Evolutionary conservation across 352 stramenopile species (phyloP).

Genomic region (Phytophthora hybrid): DNA sequence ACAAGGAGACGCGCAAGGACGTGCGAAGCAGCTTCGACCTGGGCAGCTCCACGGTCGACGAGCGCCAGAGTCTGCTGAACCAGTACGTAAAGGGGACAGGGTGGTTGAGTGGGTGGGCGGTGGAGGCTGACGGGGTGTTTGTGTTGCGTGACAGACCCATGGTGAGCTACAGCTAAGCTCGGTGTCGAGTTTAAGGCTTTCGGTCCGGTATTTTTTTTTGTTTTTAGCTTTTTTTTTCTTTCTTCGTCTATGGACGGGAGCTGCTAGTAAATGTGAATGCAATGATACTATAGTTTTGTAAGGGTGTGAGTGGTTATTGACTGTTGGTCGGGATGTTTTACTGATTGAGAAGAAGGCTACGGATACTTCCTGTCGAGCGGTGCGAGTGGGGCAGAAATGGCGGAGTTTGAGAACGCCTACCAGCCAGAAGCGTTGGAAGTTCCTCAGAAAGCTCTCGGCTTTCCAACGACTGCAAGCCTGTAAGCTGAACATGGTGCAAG

Average conservation of each 20-base stretch:
- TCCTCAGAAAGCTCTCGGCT: slow-evolving; percentile 83
- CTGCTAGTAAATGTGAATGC: too few relatives aligned
- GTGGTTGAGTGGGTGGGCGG: not conserved
- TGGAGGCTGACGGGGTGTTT: not conserved
- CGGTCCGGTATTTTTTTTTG: not conserved
- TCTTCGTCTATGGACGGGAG: not conserved
- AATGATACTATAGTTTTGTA: too few relatives aligned
- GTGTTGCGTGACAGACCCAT: slow-evolving; percentile 25
- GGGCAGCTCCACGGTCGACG: slow-evolving; percentile 51
- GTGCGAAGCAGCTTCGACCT: slow-evolving; percentile 49
- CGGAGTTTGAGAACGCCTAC: slow-evolving; percentile 78
- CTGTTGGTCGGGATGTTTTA: too few relatives aligned
- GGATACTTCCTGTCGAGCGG: slow-evolving; percentile 83
- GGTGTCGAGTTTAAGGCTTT: not conserved
- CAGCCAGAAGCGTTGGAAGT: slow-evolving; percentile 82
- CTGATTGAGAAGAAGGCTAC: too few relatives aligned
- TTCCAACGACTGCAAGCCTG: slow-evolving; percentile 74
- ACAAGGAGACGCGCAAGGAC: slow-evolving; percentile 74
- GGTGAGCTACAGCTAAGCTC: slow-evolving; percentile 45
- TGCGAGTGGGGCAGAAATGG: slow-evolving; percentile 70
- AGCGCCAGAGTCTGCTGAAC: slow-evolving; percentile 69
- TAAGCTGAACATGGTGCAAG: slow-evolving; percentile 38
- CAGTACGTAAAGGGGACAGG: too few relatives aligned
- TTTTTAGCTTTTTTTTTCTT: not conserved
- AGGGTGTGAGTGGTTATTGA: too few relatives aligned